Conservation (phyloP, 2,329 filamentous ascomycete species). For the Elsinoe necatrix region DNA sequence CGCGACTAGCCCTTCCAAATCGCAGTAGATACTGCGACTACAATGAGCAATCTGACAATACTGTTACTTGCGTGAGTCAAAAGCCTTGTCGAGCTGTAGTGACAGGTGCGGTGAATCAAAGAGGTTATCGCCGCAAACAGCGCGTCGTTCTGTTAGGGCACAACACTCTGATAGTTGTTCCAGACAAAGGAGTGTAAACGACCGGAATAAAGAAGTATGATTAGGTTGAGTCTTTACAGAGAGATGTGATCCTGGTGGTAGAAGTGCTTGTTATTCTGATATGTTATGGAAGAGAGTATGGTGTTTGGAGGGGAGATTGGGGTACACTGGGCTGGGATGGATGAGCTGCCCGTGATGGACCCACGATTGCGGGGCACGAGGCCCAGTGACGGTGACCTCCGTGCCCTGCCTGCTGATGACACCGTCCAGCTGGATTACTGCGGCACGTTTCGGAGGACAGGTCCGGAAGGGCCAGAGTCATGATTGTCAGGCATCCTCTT, state of each 20-base stretch:
- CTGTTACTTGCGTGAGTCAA: neutral
- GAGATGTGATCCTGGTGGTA: neutral
- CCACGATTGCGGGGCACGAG: slow-evolving; percentile 10
- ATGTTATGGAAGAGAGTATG: neutral
- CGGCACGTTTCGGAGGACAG: neutral
- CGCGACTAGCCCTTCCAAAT: neutral
- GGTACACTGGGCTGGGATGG: neutral
- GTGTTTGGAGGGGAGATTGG: slow-evolving; percentile 13
- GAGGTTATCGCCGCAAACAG: slow-evolving; percentile 5
- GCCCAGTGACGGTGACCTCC: neutral
- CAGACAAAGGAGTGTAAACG: neutral
- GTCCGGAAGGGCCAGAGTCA: neutral
- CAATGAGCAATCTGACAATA: neutral
- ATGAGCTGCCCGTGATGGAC: slow-evolving; percentile 6
- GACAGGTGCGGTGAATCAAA: neutral
- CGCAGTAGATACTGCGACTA: neutral
- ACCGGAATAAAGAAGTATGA: neutral
- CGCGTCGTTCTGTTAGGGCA: slow-evolving; percentile 1
- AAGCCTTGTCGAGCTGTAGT: neutral
- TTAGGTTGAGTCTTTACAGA: neutral
- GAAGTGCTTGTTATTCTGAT: neutral
- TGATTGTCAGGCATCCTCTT: neutral
- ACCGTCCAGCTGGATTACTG: neutral
- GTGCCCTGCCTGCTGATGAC: neutral
- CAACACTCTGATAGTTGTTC: neutral